Base-by-base conservation (phyloP, 1,284 basidiomycete genomes). In the Sanghuangporus baumii region DNA sequence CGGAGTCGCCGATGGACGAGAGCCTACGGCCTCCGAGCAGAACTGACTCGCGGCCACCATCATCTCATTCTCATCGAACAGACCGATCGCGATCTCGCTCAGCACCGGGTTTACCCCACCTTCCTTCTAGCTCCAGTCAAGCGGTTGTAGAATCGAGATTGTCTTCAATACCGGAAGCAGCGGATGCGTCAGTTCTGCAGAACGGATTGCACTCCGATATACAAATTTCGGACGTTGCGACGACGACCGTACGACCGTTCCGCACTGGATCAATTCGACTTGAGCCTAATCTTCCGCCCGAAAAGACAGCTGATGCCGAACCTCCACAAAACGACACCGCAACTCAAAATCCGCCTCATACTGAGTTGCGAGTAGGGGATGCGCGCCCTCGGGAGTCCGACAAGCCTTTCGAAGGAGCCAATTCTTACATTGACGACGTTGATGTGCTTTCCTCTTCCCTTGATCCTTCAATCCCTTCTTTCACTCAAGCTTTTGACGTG, bases 391-490 rank as follows among this genome's bases (percentile, higher is more conserved):
- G 9, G 8, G 36, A 38, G 34, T 36, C 43, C 16, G 11, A 11
- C 12, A 14, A 23, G 16, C 54, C 16, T 38, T 41, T 43, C 16
- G 41, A 56, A 2, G 26, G 23, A 31, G 31, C n/a, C 38, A 34
- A 55, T 36, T 50, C 48, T 8, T 51, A 57, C 23, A 34, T 60
- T 9, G 40, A 56, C n/a, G 55, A 60, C 34, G 47, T 38, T 36
- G 54, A 60, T 46, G 43, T 60, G 47, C 38, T 60, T 37, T 50
- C 26, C n/a, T 51, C 50, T 54, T 56, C 58, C 34, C 23, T 54
- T 11, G 57, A 63, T 26, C 47, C 58, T 14, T 60, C 58, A 40
- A 60, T 64, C 12, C 62, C 54, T 51, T 23, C 26, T n/a, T 60
- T 64, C 31, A 64, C 48, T 26, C 58, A 64, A 43, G 36, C 46